Base-by-base conservation (phyloP, 805 yeast species). In the Millerago galiae region DNA sequence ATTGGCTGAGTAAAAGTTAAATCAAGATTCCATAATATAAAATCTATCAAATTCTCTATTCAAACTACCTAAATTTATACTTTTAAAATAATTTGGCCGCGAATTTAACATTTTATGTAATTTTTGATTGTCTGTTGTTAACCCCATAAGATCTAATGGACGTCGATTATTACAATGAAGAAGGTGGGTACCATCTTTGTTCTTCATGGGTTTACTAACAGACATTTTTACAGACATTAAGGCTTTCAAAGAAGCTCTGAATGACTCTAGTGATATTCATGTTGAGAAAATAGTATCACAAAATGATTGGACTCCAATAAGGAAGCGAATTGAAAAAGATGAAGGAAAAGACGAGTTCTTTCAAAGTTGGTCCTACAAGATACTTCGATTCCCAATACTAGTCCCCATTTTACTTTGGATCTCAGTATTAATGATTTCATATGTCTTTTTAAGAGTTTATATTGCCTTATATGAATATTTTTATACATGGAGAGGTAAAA, bases 371-470 rank as follows among this genome's bases (percentile, higher is more conserved):
- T 62, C 77, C 0, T 77, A 72, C 50, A 59, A 61, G 35, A 32
- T 83, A 1, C 63, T 84, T 24, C 62, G 93, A 35, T 83, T 83
- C 74, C 95, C 93, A 0, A 59, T 82, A 4, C 62, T 84, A 41
- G 37, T 74, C 0, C 60, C 74, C 14, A 74, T 79, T 1, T 49
- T 73, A 2, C 27, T 63, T 13, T 84, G 90, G 88, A 65, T 81
- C 1, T 30, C 55, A 0, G 44, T 79, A 3, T 62, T 84, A 11
- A 68, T 77, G 21, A 21, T 68, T 0, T 36, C 72, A 0, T 84
- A 84, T 56, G 58, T 75, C 5, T 29, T 69, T 2, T 69, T 83
- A 2, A 62, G 95, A 35, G 51, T 75, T 3, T 76, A 77, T 50
- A 87, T 84, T 27, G 75, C 84, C 1, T 58, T 78, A 2, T 77